These are phyloP conservation scores for Batkoa obscura DNA, from an alignment of 371 early-diverging fungal genomes.

Conservation along the genomic window DNA sequence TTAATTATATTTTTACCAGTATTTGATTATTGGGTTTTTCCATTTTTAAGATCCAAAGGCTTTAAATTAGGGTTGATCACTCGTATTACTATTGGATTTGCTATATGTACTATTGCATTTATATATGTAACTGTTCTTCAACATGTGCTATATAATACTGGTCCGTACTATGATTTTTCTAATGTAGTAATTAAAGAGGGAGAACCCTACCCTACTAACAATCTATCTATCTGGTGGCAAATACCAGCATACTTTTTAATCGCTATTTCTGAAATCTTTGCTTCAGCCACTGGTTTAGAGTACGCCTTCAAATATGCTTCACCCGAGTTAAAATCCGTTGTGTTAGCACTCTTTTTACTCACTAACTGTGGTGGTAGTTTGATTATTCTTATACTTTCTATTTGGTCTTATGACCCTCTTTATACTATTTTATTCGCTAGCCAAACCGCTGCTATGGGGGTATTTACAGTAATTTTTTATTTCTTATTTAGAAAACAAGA, in stretches of 20 bases:
- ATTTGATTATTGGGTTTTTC: conserved; percentile 45
- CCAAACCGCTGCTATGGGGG: conserved; percentile 23
- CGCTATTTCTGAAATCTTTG: conserved; percentile 31
- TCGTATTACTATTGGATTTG: conserved; percentile 51
- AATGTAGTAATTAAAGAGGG: conserved; percentile 11
- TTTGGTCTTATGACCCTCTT: conserved; percentile 41
- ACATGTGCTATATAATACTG: conserved; percentile 33
- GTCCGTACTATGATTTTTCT: conserved; percentile 26
- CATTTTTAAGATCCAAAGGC: conserved; percentile 33
- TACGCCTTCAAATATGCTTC: conserved; percentile 63
- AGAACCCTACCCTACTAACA: conserved; percentile 10
- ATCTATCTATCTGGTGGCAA: conserved; percentile 43
- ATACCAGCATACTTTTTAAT: conserved; percentile 46
- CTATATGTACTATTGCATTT: conserved; percentile 37
- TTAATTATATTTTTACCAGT: conserved; percentile 50
- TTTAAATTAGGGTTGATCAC: conserved; percentile 39
- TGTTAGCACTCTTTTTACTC: conserved; percentile 47
- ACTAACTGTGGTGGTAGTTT: conserved; percentile 43
- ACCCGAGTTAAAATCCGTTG: conserved; percentile 47
- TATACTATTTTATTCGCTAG: conserved; percentile 40
- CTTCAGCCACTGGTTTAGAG: conserved; percentile 55
- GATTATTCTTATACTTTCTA: conserved; percentile 40
- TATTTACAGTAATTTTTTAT: conserved; percentile 17
- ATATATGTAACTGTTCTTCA: conserved; percentile 49
- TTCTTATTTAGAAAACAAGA: conserved; percentile 13